Base-by-base conservation (phyloP, 2,329 filamentous ascomycete species). In the Aspergillus proliferans region DNA sequence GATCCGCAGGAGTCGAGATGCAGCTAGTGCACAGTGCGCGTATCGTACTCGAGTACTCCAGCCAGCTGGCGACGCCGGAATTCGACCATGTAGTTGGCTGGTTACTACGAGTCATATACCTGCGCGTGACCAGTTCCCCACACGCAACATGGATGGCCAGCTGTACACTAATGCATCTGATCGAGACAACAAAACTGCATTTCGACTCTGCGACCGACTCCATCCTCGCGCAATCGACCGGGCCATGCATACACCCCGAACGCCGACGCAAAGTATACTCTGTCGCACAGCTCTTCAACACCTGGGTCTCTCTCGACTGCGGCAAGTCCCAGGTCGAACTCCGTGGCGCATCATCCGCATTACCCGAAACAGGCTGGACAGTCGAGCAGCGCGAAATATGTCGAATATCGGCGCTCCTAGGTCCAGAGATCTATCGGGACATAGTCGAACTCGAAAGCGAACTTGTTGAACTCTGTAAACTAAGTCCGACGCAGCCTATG, bases 61-160 rank as follows among this genome's bases (percentile, higher is more conserved):
- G 43, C 22, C 46, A 26, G n/a, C 46, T 52, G 18, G 26, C 42
- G 7, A 12, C n/a, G 4, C 48, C 46, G 8, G 46, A 43, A 18
- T n/a, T 51, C 21, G 34, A 52, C 22, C 47, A 52, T n/a, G 47
- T 52, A 6, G 34, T 47, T 7, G 50, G 47, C 43, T 80, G 76
- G 76, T 48, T 76, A 0, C 67, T 80, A 2, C 71, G 76, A 1
- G 70, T 71, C 0, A 59, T 75, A 0, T 78, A 78, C 39, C 62
- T 80, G 4, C 67, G 78, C 2, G 61, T 73, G 2, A 73, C 74
- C 0, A 71, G 68, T 6, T 71, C 74, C 1, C 76, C 76, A 0
- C 74, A 80, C 48, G 67, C 70, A 0, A 69, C 74, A 0, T 80
- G 77, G 77, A 74, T 80, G 58, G 76, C 77, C 0, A 78, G 73